Conservation (phyloP, 1,284 basidiomycete species). For the Sporisorium scitamineum region DNA sequence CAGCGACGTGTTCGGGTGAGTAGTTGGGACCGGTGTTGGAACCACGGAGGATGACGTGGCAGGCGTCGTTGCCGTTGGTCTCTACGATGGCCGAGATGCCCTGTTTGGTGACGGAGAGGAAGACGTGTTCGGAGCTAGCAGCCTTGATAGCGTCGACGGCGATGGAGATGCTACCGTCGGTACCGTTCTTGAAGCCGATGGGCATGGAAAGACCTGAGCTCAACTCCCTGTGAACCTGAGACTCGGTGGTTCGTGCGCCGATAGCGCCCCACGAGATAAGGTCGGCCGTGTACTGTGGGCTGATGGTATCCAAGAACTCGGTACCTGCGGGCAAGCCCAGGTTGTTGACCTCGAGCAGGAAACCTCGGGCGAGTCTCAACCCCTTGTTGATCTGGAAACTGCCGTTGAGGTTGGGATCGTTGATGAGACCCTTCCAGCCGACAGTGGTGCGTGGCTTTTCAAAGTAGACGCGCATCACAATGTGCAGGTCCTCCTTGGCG, state of each 20-base stretch:
- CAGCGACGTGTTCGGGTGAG: constrained; percentile 51
- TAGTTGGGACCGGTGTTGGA: constrained; percentile 68
- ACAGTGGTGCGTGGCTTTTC: constrained; percentile 81
- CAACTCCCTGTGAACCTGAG: constrained; percentile 90
- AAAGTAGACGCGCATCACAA: constrained; percentile 79
- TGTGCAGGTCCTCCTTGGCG: constrained; percentile 86
- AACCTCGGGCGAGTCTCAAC: constrained; percentile 86
- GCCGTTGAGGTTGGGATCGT: constrained; percentile 85
- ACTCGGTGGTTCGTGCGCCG: constrained; percentile 81
- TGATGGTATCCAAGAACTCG: constrained; percentile 78
- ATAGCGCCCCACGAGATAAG: constrained; percentile 97
- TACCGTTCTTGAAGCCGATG: constrained; percentile 79
- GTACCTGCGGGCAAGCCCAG: constrained; percentile 70
- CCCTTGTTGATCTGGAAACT: constrained; percentile 95
- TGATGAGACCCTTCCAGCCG: constrained; percentile 99
- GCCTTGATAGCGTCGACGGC: constrained; percentile 97
- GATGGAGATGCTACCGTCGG: constrained; percentile 63
- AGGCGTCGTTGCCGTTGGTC: constrained; percentile 67
- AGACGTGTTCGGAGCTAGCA: constrained; percentile 90
- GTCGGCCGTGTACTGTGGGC: constrained; percentile 95
- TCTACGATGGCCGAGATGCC: constrained; percentile 72
- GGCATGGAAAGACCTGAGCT: constrained; percentile 88
- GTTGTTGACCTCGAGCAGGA: constrained; percentile 77
- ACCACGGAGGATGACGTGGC: constrained; percentile 68
- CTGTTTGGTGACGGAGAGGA: constrained; percentile 97